Evolutionary conservation across 176 grass and related monocot species (phyloP).

Genomic region (Poa pratensis): DNA sequence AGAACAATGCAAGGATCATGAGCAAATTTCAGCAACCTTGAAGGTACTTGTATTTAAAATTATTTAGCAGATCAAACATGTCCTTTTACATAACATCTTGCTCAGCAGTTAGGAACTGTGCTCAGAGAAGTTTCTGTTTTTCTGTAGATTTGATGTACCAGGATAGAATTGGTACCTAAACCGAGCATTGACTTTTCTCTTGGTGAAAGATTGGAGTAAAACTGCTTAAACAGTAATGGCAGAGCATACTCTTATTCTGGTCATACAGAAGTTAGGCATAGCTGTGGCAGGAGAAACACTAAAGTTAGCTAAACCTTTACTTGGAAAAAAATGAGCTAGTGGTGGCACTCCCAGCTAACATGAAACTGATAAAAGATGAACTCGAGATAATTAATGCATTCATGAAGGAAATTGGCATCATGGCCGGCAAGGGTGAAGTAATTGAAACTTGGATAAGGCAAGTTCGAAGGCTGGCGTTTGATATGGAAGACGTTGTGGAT

Average conservation of each 20-base stretch:
- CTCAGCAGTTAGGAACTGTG: neutral
- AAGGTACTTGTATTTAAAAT: neutral
- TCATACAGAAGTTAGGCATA: constrained; percentile 38
- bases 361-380: constrained; percentile 38
- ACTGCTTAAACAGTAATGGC: constrained; percentile 27
- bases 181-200: neutral
- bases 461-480: constrained; percentile 42
- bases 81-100: neutral
- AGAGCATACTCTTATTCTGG: constrained; percentile 37
- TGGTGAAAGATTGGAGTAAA: neutral
- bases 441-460: constrained; percentile 42
- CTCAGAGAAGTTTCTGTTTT: neutral
- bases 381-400: constrained; percentile 43
- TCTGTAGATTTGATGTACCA: neutral
- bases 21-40: neutral
- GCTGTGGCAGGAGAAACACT: constrained; percentile 29
- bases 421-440: neutral
- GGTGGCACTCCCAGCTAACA: constrained; percentile 29
- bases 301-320: constrained; percentile 6
- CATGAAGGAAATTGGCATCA: neutral
- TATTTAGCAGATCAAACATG: neutral
- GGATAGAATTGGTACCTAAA: neutral
- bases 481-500: constrained; percentile 49
- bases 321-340: constrained; percentile 26
- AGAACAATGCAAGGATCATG: neutral